Evolutionary conservation across 2,329 filamentous ascomycete species (phyloP), one percentile per base, ranked within the genome.

Genomic region (Cytospora piceae): DNA sequence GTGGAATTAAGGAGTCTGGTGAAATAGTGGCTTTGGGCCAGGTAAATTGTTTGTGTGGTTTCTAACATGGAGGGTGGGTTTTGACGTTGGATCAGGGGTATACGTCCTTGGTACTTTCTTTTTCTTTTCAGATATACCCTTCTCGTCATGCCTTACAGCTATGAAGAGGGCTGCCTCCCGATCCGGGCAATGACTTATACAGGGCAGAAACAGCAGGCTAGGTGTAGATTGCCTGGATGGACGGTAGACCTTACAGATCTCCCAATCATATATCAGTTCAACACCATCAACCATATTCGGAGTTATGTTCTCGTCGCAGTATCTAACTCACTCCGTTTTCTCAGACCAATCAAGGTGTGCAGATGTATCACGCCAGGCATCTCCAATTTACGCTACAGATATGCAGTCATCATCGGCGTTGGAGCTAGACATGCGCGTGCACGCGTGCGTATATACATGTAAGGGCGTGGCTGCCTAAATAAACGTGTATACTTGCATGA

Each of bases 241-340:
- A 27, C 24, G 55, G 27, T 58, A 42, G 29, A 27, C 61, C 56
- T 53, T 57, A 60, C 60, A 67, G 56, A 67, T 67, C 65, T 64
- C 65, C 64, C 61, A 66, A 59, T 67, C 51, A 64, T 27, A 32
- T 32, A 63, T 20, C 20, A 37, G 20, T 15, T 57, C n/a, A 63
- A 53, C 34, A 34, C 29, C 56, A 20, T 24, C 39, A 51, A 49
- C 32, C 5, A 54, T 9, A 27, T 9, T 15, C 17, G 4, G 15
- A 17, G 11, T 15, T 37, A 12, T n/a, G 32, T n/a, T 15, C 22
- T 42, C 34, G 17, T 24, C 37, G 15, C 22, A 11, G 15, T 15
- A 29, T 42, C 6, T 12, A n/a, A 42, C 5, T n/a, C 39, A 42
- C 39, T 17, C n/a, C 15, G 39, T 42, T 4, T 49, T 14, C n/a